Conservation (phyloP, 1,139 yeast genomes). For the Scheffersomyces segobiensis region DNA sequence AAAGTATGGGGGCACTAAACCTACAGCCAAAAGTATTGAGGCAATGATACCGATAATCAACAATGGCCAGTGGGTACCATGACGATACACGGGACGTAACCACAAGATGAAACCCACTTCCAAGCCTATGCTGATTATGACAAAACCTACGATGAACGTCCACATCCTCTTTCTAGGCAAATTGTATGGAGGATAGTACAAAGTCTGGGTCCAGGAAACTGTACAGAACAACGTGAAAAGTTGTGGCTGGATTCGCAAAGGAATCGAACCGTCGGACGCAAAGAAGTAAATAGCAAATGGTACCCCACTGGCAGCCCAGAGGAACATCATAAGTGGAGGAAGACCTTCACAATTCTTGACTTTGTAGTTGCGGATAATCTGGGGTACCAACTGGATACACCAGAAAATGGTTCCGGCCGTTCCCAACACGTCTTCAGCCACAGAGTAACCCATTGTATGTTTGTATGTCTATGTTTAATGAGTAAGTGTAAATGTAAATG, state of each 20-base stretch:
- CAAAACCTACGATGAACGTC: constrained; percentile 34
- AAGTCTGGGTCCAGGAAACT: constrained; percentile 67
- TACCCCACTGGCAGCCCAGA: constrained; percentile 82
- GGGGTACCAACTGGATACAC: constrained; percentile 91
- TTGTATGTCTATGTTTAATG: neutral
- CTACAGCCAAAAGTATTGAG: constrained; percentile 69
- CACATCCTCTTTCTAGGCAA: constrained; percentile 39
- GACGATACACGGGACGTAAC: constrained; percentile 62
- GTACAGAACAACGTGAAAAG: constrained; percentile 73
- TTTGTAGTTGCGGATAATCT: constrained; percentile 68
- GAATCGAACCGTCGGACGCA: constrained; percentile 69
- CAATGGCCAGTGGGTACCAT: constrained; percentile 73
- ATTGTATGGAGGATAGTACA: constrained; percentile 76
- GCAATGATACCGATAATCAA: constrained; percentile 79
- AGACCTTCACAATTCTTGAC: constrained; percentile 83
- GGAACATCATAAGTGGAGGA: constrained; percentile 79
- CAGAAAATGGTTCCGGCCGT: constrained; percentile 87
- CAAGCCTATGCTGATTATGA: constrained; percentile 52
- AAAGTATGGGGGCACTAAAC: constrained; percentile 85
- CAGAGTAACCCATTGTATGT: constrained; percentile 15
- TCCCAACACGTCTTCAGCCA: constrained; percentile 78
- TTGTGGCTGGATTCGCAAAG: constrained; percentile 84
- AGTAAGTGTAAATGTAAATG: neutral
- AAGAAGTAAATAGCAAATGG: constrained; percentile 84
- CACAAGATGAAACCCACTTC: constrained; percentile 76